Base-by-base conservation (phyloP, 352 stramenopile species). In the Phytophthora pini region DNA sequence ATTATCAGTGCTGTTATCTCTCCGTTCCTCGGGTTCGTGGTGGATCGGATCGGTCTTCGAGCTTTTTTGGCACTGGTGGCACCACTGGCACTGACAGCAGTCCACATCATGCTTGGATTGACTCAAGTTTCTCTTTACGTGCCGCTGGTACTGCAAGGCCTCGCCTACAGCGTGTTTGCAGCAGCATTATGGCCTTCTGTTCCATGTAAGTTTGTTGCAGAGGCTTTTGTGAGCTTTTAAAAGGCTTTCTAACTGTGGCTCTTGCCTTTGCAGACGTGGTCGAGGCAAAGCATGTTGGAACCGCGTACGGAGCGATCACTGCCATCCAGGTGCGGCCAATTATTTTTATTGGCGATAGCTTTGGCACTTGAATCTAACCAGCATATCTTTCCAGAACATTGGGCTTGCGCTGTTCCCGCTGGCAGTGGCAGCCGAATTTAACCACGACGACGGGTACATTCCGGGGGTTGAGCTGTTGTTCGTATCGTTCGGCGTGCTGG, bases 111-210 rank as follows among this genome's bases (percentile, higher is more conserved):
- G 62, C 72, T 98, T 3, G 90, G 85, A 11, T 70, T 95, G 40
- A 90, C 82, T 4, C 41, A 75, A 26, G 76, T 91, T 24, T 93
- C 68, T 36, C 76, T 97, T 13, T 87, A 98, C 55, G 65, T 91
- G 17, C 92, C 92, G 31, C 60, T 98, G 53, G 75, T 98, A 26
- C 72, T 95, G 8, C 92, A 98, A 76, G 94, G 95, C 17, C 68
- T 98, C 10, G 90, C 90, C 6, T 98, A 98, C 65, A 95, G 89
- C 31, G 84, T 98, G 11, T 98, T 97, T 73, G 93, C 93, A 4
- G 88, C 94, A 5, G 92, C 94, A 6, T 43, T 98, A 20, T 98
- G 94, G 94, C 94, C 94, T 4, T 97, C 88, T 0, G 89, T 98
- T 20, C 88, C 91, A 70, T 79, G 71, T 79, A 74, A 53, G 67